Conservation (phyloP, 306 rosid species). For the Datisca glomerata region DNA sequence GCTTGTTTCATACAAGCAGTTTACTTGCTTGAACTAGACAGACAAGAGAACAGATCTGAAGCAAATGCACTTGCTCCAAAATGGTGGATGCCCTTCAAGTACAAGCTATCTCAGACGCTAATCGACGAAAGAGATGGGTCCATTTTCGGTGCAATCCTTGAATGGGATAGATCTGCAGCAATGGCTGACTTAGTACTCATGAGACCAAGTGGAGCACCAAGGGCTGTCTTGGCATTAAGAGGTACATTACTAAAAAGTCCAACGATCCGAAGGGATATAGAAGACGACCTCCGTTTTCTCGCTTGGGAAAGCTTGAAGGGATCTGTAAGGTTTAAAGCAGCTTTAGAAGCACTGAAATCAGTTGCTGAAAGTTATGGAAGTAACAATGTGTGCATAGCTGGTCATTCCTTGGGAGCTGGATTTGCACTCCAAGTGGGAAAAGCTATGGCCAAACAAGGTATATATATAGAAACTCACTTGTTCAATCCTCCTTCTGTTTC, state of each 20-base stretch:
- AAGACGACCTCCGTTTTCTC: constrained; percentile 90
- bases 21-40: constrained; percentile 83
- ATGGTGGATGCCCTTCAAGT: constrained; percentile 97
- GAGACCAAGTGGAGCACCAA: constrained; percentile 86
- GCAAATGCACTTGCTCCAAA: constrained; percentile 70
- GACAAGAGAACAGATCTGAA: constrained; percentile 59
- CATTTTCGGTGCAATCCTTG: constrained; percentile 78
- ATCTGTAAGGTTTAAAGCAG: constrained; percentile 61
- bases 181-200: constrained; percentile 40
- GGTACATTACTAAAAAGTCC: constrained; percentile 88
- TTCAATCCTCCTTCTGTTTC: constrained; percentile 98
- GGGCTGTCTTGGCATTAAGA: constrained; percentile 71
- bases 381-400: constrained; percentile 70
- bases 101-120: constrained; percentile 49
- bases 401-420: constrained; percentile 94
- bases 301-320: constrained; percentile 98
- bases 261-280: constrained; percentile 63
- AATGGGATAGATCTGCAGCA: constrained; percentile 88
- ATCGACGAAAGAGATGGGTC: constrained; percentile 88
- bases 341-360: constrained; percentile 48
- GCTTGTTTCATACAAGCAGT: constrained; percentile 93
- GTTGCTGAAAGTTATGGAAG: constrained; percentile 53
- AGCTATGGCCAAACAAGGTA: constrained; percentile 69
- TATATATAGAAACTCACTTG: constrained; percentile 73
- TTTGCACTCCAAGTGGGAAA: constrained; percentile 91